Percentiles rank a stretch among this genome's conserved stretches.
Evolutionary conservation across 306 rosid genomes (phyloP).

Genomic region (Acmispon strigosus): DNA sequence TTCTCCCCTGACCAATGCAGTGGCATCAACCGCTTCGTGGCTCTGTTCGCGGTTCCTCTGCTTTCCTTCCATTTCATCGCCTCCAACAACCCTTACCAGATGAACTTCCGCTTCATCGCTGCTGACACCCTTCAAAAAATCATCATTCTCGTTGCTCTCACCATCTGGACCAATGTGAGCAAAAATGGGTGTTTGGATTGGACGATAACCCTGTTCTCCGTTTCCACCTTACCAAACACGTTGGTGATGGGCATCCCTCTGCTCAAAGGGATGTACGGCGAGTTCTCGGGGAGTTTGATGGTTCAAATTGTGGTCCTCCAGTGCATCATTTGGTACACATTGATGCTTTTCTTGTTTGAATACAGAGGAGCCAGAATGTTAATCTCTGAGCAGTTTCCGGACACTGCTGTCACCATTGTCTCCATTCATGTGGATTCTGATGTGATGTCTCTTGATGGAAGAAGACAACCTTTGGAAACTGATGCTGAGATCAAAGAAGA

Average conservation of each 20-base stretch:
- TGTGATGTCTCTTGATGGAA: slow-evolving; percentile 69
- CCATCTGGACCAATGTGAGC: slow-evolving; percentile 48
- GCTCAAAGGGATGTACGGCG: slow-evolving; percentile 86
- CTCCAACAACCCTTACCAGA: slow-evolving; percentile 67
- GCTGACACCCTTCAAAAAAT: slow-evolving; percentile 85
- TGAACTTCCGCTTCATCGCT: slow-evolving; percentile 74
- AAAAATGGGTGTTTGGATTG: slow-evolving; percentile 72
- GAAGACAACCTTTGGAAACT: slow-evolving; percentile 59
- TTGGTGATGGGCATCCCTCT: slow-evolving; percentile 86
- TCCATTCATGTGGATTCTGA: slow-evolving; percentile 90
- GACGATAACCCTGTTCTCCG: slow-evolving; percentile 77
- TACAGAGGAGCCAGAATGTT: slow-evolving; percentile 63
- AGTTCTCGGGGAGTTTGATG: slow-evolving; percentile 68
- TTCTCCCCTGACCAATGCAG: slow-evolving; percentile 90
- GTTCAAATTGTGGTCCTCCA: slow-evolving; percentile 91
- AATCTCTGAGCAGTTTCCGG: slow-evolving; percentile 84
- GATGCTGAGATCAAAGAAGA: slow-evolving; percentile 73
- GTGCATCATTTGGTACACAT: slow-evolving; percentile 87
- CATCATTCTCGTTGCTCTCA: slow-evolving; percentile 49
- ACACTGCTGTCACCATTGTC: slow-evolving; percentile 75
- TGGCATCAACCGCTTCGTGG: slow-evolving; percentile 86
- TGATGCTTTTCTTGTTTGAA: slow-evolving; percentile 78
- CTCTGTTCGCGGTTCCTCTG: slow-evolving; percentile 83
- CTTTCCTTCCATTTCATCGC: slow-evolving; percentile 91
- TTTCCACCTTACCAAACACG: slow-evolving; percentile 82